phyloP scores from a whole-genome alignment of 169 alveolate genomes.

The Plasmodium cynomolgi region DNA sequence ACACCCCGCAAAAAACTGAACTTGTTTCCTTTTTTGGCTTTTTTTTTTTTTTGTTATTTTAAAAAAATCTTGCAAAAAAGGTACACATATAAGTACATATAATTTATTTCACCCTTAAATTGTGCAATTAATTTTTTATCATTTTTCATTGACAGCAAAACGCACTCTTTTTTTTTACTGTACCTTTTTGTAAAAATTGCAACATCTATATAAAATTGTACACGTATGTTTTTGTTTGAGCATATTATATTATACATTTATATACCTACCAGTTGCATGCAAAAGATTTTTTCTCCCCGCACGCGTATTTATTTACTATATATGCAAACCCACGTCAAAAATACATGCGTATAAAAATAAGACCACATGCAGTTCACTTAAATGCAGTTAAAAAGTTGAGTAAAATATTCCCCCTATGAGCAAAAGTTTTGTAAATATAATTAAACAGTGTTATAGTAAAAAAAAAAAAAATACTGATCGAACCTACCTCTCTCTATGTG shows the following conservation, averaged over 20 bases:
- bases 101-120: not conserved
- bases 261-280: not conserved
- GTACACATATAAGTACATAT: not conserved
- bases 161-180: not conserved
- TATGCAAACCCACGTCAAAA: not conserved
- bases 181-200: not conserved
- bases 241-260: not conserved
- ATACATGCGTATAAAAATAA: not conserved
- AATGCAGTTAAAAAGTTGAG: not conserved
- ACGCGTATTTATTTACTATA: not conserved
- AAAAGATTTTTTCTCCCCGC: not conserved
- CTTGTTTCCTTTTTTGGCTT: not conserved
- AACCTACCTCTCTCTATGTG: not conserved
- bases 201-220: not conserved
- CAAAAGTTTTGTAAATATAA: too few species aligned
- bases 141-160: not conserved
- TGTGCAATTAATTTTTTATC: not conserved
- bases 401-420: not conserved
- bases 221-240: not conserved
- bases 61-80: not conserved
- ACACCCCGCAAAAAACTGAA: not conserved
- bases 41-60: not conserved
- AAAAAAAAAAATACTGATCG: not conserved
- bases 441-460: not conserved
- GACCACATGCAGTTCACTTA: not conserved